These are phyloP conservation scores for Kokia cookei DNA, from an alignment of 441 rosid genomes.

Conservation along the genomic window DNA sequence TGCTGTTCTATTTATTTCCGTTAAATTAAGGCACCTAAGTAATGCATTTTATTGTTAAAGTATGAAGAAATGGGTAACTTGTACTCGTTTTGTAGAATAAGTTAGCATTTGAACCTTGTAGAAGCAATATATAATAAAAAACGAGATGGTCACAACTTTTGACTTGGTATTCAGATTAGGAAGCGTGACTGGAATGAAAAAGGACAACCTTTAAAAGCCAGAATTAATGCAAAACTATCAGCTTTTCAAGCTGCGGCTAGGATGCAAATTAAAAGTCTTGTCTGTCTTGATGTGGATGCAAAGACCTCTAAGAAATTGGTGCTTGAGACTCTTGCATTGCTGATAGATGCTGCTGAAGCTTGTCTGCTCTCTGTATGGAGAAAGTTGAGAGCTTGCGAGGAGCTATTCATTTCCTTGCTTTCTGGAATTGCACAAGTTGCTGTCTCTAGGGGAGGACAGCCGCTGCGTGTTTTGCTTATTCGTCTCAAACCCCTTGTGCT, in stretches of 20 bases:
- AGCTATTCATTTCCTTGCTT: slow-evolving; percentile 77
- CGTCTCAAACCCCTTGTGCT: slow-evolving; percentile 89
- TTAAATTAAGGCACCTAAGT: slow-evolving; percentile 2
- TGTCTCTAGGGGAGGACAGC: slow-evolving; percentile 86
- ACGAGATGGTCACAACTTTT: neutral
- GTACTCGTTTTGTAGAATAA: neutral
- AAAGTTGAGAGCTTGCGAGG: slow-evolving; percentile 85
- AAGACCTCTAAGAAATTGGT: slow-evolving; percentile 82
- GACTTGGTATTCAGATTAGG: slow-evolving; percentile 59
- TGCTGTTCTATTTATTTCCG: slow-evolving; percentile 3
- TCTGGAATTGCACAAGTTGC: slow-evolving; percentile 83
- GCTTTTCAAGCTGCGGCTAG: slow-evolving; percentile 82
- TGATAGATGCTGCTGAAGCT: slow-evolving; percentile 87
- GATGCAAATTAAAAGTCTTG: slow-evolving; percentile 74
- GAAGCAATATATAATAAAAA: neutral
- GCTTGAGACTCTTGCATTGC: slow-evolving; percentile 77
- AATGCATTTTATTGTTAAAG: neutral
- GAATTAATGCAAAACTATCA: slow-evolving; percentile 74
- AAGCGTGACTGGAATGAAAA: slow-evolving; percentile 94
- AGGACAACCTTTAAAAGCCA: slow-evolving; percentile 72
- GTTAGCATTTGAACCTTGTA: slow-evolving; percentile 3
- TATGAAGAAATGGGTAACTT: neutral
- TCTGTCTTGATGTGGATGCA: slow-evolving; percentile 75
- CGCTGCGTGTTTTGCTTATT: slow-evolving; percentile 81
- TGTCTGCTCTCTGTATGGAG: slow-evolving; percentile 94